Conservation (phyloP, 495 filamentous ascomycete genomes). For the Neurospora sp. region DNA sequence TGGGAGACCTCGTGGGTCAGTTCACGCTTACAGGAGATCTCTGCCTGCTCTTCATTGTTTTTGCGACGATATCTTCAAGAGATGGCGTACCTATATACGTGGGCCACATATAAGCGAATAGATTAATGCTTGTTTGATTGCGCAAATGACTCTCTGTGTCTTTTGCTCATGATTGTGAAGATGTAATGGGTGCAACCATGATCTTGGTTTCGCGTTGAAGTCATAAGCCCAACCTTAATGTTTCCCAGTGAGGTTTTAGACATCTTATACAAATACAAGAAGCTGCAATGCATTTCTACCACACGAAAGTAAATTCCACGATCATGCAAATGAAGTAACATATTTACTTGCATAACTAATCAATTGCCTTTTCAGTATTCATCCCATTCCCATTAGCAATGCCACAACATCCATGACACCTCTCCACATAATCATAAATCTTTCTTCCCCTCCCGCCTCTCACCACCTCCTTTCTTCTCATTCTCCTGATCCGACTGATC, state of each 20-base stretch:
- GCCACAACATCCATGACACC: neutral
- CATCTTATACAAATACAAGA: too few relatives aligned
- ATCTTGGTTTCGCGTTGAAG: neutral
- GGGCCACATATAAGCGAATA: neutral
- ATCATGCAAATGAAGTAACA: neutral
- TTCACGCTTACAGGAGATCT: neutral
- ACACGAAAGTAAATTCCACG: too few relatives aligned
- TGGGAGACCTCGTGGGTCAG: neutral
- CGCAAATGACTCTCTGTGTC: neutral
- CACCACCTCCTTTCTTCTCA: constrained; percentile 23
- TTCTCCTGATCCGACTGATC: constrained; percentile 60
- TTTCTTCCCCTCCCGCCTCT: constrained; percentile 48
- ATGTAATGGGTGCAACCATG: neutral
- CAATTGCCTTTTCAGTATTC: neutral
- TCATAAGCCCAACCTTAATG: neutral
- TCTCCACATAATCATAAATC: constrained; percentile 28
- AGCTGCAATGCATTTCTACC: too few relatives aligned
- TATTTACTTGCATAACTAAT: neutral
- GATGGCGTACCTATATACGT: neutral
- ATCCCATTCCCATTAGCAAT: neutral
- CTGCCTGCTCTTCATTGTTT: neutral
- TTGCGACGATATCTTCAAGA: neutral
- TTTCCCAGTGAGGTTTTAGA: too few relatives aligned
- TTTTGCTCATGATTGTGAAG: neutral
- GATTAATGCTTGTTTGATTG: neutral